Base-by-base conservation (phyloP, 192 early-diverging fungal genomes). In the Thoreauomyces humboldtii region DNA sequence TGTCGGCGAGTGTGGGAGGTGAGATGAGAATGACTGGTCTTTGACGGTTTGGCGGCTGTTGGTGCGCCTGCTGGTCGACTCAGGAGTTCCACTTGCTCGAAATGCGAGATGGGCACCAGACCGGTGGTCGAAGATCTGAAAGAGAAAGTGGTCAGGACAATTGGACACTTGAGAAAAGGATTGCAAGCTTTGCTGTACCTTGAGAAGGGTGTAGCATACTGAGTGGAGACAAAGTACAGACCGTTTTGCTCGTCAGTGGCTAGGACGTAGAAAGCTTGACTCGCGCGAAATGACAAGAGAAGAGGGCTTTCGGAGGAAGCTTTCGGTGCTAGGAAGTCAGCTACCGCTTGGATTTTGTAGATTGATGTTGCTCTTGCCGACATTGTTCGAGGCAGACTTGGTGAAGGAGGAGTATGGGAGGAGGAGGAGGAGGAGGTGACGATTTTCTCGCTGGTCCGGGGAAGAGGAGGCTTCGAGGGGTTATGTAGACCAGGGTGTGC, bases 171-270 rank as follows among this genome's bases (percentile, higher is more conserved):
- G n/a, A n/a, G n/a, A n/a, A n/a, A n/a, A n/a, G n/a, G n/a, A n/a
- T n/a, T n/a, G n/a, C n/a, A n/a, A n/a, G n/a, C n/a, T n/a, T n/a
- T n/a, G n/a, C n/a, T n/a, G n/a, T n/a, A n/a, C n/a, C n/a, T n/a
- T n/a, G n/a, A n/a, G 55, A 80, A 80, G 35, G 78, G 78, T 2
- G 73, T 75, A 32, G 78, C 78, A 57, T 73, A 80, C 69, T 80
- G 69, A 33, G 78, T 80, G 42, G 63, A 67, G 25, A 80, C 78
- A 74, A 80, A 80, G 64, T 77, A 80, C 41, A 70, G 33, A 47
- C 73, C 72, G 7, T 48, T 59, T 19, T 58, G 50, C 25, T 67
- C 47, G 61, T 80, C 73, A 44, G 71, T 59, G 32, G 68, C 50
- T n/a, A 80, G 54, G 22, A 72, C 78, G 61, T 80, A 80, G 65